A percentile compares a stretch with the other conserved stretches of the same genome.
These are phyloP conservation scores for Talaromyces marneffei DNA, from an alignment of 2,329 filamentous ascomycete species.

Conservation along the genomic window DNA sequence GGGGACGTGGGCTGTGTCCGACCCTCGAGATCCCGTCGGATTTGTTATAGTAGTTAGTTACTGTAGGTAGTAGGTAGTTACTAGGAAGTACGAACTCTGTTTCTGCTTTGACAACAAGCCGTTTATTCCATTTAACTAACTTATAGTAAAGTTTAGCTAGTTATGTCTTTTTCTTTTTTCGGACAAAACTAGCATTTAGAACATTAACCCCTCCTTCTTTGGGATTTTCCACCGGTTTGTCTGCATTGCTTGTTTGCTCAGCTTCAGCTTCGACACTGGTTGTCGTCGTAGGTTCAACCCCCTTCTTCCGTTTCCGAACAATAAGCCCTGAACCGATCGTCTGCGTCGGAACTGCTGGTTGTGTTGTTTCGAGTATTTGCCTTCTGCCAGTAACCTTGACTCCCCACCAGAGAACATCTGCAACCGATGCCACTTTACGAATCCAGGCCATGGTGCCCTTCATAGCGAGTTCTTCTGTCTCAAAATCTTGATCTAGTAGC, in stretches of 20 bases:
- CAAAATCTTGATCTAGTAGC: constrained; percentile 40
- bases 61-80: too few species aligned
- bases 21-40: neutral
- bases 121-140: neutral
- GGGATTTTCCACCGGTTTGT: constrained; percentile 9
- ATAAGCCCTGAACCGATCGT: constrained; percentile 28
- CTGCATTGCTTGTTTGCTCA: neutral
- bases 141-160: neutral
- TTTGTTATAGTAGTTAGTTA: too few species aligned
- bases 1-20: neutral
- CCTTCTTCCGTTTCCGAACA: constrained; percentile 35
- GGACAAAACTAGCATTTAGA: constrained; percentile 32
- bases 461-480: constrained; percentile 31
- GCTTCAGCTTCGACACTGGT: neutral
- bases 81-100: neutral
- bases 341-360: constrained; percentile 19
- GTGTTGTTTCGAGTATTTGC: constrained; percentile 14
- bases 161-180: constrained; percentile 39
- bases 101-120: neutral
- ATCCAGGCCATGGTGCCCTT: constrained; percentile 39
- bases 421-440: constrained; percentile 36
- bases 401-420: constrained; percentile 34
- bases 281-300: constrained; percentile 10
- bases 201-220: constrained; percentile 29
- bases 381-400: constrained; percentile 30